Percentiles rank a stretch among this genome's conserved stretches.
Evolutionary conservation across 2,329 filamentous ascomycete genomes (phyloP).

Genomic region (Ophiostoma sp.): DNA sequence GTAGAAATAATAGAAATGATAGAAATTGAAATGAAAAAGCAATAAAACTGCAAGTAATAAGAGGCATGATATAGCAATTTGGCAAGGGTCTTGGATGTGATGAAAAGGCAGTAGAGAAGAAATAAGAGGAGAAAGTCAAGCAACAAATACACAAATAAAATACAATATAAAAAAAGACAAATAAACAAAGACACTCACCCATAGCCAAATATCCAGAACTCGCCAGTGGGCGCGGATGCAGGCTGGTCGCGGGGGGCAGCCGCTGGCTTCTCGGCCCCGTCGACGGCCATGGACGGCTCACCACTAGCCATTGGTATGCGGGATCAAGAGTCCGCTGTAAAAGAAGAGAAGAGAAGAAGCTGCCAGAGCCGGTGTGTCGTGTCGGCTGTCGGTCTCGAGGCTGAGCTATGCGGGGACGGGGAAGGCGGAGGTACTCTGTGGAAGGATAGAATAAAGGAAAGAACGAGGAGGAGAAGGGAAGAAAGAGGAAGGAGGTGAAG

Average conservation of each 20-base stretch:
- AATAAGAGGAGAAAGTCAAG: not conserved
- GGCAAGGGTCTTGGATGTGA: conserved; percentile 6
- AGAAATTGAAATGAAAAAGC: not conserved
- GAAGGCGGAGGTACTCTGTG: not conserved
- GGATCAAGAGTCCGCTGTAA: not conserved
- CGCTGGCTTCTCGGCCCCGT: not conserved
- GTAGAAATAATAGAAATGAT: not conserved
- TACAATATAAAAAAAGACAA: not conserved
- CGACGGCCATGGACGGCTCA: not conserved
- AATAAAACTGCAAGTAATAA: not conserved
- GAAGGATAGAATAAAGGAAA: too few species aligned
- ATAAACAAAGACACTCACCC: conserved; percentile 51
- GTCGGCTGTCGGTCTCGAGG: not conserved
- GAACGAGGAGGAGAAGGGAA: not conserved
- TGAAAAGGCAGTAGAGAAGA: not conserved
- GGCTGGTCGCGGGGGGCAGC: not conserved
- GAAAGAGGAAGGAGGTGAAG: not conserved
- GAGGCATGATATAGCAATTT: conserved; percentile 3
- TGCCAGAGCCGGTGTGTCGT: not conserved
- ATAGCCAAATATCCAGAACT: conserved; percentile 97
- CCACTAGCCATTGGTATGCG: not conserved
- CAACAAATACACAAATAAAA: not conserved
- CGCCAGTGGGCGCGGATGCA: conserved; percentile 36
- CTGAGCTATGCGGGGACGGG: too few species aligned
- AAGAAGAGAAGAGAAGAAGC: not conserved